Evolutionary conservation across 495 filamentous ascomycete species (phyloP).

Genomic region (Hyaloscypha bicolor): DNA sequence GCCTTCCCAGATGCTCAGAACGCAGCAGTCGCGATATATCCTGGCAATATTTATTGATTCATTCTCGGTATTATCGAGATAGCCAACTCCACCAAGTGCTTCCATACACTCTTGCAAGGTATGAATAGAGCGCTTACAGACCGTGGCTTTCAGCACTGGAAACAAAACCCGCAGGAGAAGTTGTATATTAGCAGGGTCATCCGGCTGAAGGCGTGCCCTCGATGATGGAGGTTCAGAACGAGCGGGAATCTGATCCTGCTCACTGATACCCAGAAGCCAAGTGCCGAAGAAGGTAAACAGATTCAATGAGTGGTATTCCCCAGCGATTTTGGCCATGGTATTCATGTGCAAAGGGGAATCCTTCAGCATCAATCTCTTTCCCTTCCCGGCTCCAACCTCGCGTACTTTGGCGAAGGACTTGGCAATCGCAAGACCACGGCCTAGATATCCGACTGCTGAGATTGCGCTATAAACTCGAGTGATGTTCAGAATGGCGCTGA

Average conservation of each 20-base stretch:
- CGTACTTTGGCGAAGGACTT: conserved; percentile 55
- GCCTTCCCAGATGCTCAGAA: conserved; percentile 75
- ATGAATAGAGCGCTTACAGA: conserved; percentile 50
- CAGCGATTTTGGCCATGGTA: conserved; percentile 54
- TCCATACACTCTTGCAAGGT: conserved; percentile 69
- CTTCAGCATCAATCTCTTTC: conserved; percentile 42
- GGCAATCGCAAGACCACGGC: conserved; percentile 62
- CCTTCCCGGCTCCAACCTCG: conserved; percentile 43
- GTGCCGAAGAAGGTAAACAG: conserved; percentile 63
- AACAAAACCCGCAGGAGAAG: conserved; percentile 64
- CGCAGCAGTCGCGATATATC: conserved; percentile 64
- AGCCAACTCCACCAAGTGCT: conserved; percentile 74
- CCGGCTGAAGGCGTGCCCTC: not conserved
- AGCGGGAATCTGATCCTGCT: conserved; percentile 31
- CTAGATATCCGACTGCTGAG: conserved; percentile 57
- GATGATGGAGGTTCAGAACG: not conserved
- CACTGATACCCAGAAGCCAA: conserved; percentile 56
- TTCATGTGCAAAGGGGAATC: conserved; percentile 62
- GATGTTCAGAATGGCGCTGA: conserved; percentile 68
- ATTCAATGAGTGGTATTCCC: conserved; percentile 53
- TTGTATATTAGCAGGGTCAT: not conserved
- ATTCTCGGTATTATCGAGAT: conserved; percentile 65
- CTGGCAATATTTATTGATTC: conserved; percentile 63
- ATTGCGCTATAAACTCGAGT: conserved; percentile 67
- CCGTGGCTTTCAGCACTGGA: conserved; percentile 65